These are phyloP conservation scores for Didymella glomerata DNA, from an alignment of 2,329 filamentous ascomycete genomes.

Conservation along the genomic window DNA sequence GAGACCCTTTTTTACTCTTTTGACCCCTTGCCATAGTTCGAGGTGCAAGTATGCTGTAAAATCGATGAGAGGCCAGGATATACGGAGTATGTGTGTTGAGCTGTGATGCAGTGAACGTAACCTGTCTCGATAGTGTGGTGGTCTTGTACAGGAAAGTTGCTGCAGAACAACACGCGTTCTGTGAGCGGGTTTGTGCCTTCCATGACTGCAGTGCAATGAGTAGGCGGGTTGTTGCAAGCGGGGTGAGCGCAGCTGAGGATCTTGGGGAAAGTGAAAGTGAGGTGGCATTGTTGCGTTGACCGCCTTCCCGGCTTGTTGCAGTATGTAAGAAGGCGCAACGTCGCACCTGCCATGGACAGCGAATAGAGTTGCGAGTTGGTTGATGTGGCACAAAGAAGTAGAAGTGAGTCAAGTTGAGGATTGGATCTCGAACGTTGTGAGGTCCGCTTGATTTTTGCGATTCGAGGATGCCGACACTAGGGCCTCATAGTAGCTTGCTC, in stretches of 20 bases:
- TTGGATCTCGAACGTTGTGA: background rate
- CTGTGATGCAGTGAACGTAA: conserved; percentile 32
- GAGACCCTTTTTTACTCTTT: conserved; percentile 17
- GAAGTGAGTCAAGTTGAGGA: too few species aligned
- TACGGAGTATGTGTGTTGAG: conserved; percentile 24
- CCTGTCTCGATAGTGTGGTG: conserved; percentile 3
- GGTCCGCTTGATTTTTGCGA: conserved; percentile 1
- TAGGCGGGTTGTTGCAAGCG: background rate
- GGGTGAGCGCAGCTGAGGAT: background rate
- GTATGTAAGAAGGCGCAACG: conserved; percentile 5
- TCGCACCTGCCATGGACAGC: background rate
- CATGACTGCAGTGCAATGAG: conserved; percentile 4
- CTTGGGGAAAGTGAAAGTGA: background rate
- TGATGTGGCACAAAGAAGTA: background rate
- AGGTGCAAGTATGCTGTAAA: conserved; percentile 27
- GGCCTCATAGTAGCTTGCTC: background rate
- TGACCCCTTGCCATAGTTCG: conserved; percentile 29
- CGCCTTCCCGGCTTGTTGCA: conserved; percentile 8
- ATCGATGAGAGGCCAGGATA: conserved; percentile 36
- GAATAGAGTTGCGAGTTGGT: background rate
- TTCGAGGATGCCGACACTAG: background rate
- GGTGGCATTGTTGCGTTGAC: background rate
- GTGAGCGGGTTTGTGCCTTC: background rate
- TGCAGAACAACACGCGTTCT: background rate
- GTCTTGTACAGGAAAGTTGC: background rate